phyloP scores from a whole-genome alignment of 345 rosid genomes.

The Hevea brasiliensis region DNA sequence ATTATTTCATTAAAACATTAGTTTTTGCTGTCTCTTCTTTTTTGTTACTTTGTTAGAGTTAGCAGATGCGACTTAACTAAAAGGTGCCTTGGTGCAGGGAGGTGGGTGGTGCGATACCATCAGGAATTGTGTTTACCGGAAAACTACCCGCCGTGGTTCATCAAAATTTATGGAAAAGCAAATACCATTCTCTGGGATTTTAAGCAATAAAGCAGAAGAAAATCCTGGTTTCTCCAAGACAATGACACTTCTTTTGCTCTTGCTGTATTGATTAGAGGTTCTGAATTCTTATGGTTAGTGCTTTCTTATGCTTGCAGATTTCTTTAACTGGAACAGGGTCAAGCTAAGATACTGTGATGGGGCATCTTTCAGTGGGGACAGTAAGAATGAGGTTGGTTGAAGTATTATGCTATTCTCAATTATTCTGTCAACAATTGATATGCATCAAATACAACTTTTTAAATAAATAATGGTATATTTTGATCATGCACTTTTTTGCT shows the following conservation, averaged over 20 bases:
- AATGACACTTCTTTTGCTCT: neutral
- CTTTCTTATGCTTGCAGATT: conserved; percentile 23
- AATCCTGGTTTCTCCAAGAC: conserved; percentile 27
- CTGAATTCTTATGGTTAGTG: neutral
- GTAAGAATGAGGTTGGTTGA: conserved; percentile 27
- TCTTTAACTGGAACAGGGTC: conserved; percentile 35
- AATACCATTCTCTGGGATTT: conserved; percentile 32
- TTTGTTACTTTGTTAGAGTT: too few relatives aligned
- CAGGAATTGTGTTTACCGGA: conserved; percentile 25
- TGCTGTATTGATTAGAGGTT: neutral
- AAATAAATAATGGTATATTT: too few relatives aligned
- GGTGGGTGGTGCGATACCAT: conserved; percentile 37
- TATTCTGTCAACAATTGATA: neutral
- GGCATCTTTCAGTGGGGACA: conserved; percentile 33
- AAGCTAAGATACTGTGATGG: conserved; percentile 37
- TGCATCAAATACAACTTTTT: neutral
- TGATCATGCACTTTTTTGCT: neutral
- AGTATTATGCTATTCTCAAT: neutral
- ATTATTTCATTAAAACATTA: neutral
- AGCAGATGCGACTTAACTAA: too few relatives aligned
- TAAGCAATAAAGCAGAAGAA: conserved; percentile 29
- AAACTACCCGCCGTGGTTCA: conserved; percentile 37
- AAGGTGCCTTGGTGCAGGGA: conserved; percentile 19
- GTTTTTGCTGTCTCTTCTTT: neutral
- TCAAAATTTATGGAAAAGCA: conserved; percentile 30